Evolutionary conservation across 129 eudicot genomes (phyloP), one percentile per base, ranked within the genome.

Genomic region (Cynara cardunculus): DNA sequence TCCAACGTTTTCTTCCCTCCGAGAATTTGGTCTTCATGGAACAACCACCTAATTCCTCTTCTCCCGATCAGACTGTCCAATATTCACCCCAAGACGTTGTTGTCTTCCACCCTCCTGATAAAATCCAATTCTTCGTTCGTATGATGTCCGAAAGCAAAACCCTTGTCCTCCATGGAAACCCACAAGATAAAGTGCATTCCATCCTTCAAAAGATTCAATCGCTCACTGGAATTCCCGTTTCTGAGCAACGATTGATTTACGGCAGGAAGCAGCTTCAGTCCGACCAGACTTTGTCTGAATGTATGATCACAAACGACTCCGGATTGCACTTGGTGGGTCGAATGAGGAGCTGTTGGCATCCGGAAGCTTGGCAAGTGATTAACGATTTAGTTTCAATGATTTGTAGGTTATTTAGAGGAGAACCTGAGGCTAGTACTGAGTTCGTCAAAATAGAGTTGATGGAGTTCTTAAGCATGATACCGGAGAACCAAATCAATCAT

Each of bases 261-360:
- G 56, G 85, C 0, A 90, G 93, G 3, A 93, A 84, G 78, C 98
- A 91, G 84, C 85, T 94, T 12, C 89, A 88, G 64, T 87, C 83
- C 78, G 95, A 94, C 28, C 85, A 88, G 10, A 74, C 91, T 0
- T 34, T 94, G 44, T 71, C 61, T 0, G 89, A 88, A 6, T 91
- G 88, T 34, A 14, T 22, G 4, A 73, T 94, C 14, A 67, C 86
- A 30, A 87, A 86, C 4, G 91, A 91, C 25, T 85, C 91, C 0
- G 72, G 64, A 0, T 35, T 94, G 24, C 86, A 89, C 21, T 25
- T 94, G 28, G 90, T 88, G 0, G 94, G 88, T 5, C 74, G 89
- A 0, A 84, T 94, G 93, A 76, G 91, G 74, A 87, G 90, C 70
- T 0, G 72, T 13, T 10, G 8, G 25, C 86, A 88, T 69, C 97